A percentile compares a stretch with the other conserved stretches of the same genome.
These are phyloP conservation scores for Viridothelium virens DNA, from an alignment of 495 filamentous ascomycete genomes.

Conservation along the genomic window DNA sequence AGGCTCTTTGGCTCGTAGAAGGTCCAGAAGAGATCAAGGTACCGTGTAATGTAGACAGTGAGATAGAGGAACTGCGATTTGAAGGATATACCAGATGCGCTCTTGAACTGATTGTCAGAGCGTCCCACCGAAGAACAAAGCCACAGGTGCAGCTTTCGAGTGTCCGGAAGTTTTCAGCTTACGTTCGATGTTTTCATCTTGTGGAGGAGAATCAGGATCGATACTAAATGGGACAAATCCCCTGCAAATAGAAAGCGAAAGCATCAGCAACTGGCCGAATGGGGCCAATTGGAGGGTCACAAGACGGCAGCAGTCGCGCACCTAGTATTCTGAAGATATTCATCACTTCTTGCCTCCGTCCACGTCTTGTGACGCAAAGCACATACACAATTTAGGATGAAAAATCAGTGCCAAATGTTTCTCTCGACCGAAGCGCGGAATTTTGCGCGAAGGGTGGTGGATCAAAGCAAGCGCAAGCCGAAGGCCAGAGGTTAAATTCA, in stretches of 20 bases:
- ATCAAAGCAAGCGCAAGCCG: background rate
- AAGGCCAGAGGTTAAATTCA: background rate
- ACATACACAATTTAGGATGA: background rate
- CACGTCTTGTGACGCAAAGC: background rate
- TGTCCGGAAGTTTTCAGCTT: conserved; percentile 26
- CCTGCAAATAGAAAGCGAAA: conserved; percentile 42
- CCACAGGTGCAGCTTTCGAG: conserved; percentile 11
- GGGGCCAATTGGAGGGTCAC: conserved; percentile 5
- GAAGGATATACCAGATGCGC: conserved; percentile 93
- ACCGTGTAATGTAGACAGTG: conserved; percentile 85
- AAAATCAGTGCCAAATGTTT: background rate
- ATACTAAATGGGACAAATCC: conserved; percentile 90
- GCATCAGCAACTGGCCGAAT: background rate
- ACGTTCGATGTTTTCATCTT: conserved; percentile 93
- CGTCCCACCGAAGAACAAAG: conserved; percentile 11
- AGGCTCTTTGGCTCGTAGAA: conserved; percentile 53
- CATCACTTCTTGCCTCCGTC: conserved; percentile 41
- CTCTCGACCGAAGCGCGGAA: background rate
- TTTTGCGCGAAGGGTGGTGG: background rate
- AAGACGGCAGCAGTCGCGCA: conserved; percentile 38
- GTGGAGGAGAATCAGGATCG: conserved; percentile 86
- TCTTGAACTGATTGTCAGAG: conserved; percentile 45
- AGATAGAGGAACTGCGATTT: conserved; percentile 94
- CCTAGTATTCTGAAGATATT: conserved; percentile 85
- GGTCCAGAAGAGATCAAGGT: conserved; percentile 89